Conservation (phyloP, 768 basidiomycete genomes). For the Galerina sulciceps region DNA sequence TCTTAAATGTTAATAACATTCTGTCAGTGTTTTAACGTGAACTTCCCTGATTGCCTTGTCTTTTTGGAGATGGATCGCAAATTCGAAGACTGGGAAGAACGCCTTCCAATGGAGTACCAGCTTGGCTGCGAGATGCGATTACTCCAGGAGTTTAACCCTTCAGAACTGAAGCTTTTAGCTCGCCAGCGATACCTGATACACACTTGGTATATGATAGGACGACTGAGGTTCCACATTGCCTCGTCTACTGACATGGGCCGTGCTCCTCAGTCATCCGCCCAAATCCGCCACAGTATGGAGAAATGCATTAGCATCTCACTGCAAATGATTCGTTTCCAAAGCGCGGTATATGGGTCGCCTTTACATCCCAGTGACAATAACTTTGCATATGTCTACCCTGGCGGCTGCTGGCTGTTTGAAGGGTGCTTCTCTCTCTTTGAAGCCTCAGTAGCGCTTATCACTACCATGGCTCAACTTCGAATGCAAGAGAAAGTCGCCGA, state of each 20-base stretch:
- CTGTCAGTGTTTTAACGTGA: constrained; percentile 38
- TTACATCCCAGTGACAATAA: constrained; percentile 22
- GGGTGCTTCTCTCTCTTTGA: constrained; percentile 51
- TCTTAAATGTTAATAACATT: constrained; percentile 11
- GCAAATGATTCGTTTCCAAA: constrained; percentile 48
- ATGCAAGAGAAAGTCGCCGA: constrained; percentile 40
- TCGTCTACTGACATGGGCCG: constrained; percentile 40
- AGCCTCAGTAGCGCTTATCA: constrained; percentile 48
- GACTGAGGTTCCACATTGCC: constrained; percentile 49
- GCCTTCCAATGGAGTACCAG: constrained; percentile 45
- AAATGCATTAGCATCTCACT: constrained; percentile 43
- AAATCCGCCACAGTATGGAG: constrained; percentile 37
- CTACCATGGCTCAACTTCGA: constrained; percentile 42
- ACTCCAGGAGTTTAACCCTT: constrained; percentile 28
- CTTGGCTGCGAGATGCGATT: constrained; percentile 30
- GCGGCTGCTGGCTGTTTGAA: constrained; percentile 44
- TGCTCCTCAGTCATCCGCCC: constrained; percentile 24
- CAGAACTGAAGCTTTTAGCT: constrained; percentile 35
- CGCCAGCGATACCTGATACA: constrained; percentile 48
- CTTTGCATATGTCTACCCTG: constrained; percentile 29
- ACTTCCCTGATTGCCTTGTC: constrained; percentile 35
- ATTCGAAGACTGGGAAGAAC: constrained; percentile 46
- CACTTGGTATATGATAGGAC: constrained; percentile 49
- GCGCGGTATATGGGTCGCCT: constrained; percentile 37
- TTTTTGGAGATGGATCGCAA: constrained; percentile 47